phyloP scores from a whole-genome alignment of 2,329 filamentous ascomycete genomes.

The Furcasterigmium sp. region DNA sequence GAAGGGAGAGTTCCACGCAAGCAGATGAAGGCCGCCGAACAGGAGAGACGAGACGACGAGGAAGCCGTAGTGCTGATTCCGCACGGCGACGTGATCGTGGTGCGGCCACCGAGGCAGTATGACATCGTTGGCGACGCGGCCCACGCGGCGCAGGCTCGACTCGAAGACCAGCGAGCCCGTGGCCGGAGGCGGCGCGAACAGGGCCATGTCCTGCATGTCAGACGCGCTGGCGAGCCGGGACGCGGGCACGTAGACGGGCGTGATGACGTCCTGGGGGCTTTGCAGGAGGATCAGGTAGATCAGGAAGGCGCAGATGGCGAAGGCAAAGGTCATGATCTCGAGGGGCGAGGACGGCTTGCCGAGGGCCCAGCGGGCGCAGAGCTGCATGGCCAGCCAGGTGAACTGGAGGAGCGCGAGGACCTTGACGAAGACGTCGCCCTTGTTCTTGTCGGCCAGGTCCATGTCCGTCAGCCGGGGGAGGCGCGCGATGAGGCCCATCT shows the following conservation, averaged over 20 bases:
- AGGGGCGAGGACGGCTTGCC: conserved; percentile 18
- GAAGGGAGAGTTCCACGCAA: conserved; percentile 19
- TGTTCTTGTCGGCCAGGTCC: conserved; percentile 15
- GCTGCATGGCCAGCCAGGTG: conserved; percentile 15
- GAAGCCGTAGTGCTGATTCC: neutral
- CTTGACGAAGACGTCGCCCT: conserved; percentile 19
- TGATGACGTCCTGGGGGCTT: conserved; percentile 10
- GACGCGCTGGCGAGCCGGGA: neutral
- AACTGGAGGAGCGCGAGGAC: conserved; percentile 16
- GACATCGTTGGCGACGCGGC: too few species aligned
- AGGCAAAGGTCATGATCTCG: conserved; percentile 17
- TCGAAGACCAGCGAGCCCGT: too few species aligned
- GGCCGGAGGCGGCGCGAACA: neutral
- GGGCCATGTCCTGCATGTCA: neutral
- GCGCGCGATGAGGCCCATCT: conserved; percentile 12
- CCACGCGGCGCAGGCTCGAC: too few species aligned
- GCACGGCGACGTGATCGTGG: too few species aligned
- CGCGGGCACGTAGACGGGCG: neutral
- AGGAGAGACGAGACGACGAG: neutral
- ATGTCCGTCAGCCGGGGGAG: conserved; percentile 13
- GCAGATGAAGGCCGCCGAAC: conserved; percentile 12
- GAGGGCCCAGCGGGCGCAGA: conserved; percentile 14
- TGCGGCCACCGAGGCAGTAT: too few species aligned
- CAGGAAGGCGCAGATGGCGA: conserved; percentile 10
- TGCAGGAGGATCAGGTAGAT: conserved; percentile 7